phyloP scores from a whole-genome alignment of 2,329 filamentous ascomycete species.

The Phaeosphaeriaceae sp. region DNA sequence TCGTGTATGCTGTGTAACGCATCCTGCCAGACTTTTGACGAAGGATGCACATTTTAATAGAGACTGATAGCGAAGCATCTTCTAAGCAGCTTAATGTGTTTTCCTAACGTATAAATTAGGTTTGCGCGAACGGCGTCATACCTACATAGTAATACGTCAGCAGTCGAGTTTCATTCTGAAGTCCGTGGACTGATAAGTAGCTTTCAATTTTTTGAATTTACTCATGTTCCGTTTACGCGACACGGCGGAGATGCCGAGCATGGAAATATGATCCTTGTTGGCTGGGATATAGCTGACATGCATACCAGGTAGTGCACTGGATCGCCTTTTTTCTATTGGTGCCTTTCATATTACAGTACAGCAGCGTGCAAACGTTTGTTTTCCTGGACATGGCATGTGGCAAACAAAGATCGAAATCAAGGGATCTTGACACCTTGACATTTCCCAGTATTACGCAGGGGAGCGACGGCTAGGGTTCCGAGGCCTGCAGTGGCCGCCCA shows the following conservation, averaged over 20 bases:
- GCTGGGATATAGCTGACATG: too few species aligned
- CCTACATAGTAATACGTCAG: too few species aligned
- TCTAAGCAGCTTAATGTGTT: too few species aligned
- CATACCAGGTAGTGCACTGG: neutral
- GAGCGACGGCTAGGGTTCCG: conserved; percentile 13
- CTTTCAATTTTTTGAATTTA: neutral
- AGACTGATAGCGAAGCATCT: too few species aligned
- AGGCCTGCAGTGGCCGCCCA: conserved; percentile 18
- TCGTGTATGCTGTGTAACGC: neutral
- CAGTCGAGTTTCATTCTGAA: too few species aligned
- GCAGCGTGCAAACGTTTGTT: neutral
- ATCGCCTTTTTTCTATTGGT: neutral
- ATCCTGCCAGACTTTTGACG: too few species aligned
- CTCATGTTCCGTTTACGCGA: neutral
- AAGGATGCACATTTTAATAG: too few species aligned
- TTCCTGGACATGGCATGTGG: neutral
- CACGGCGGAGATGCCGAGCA: neutral
- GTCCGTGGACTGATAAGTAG: too few species aligned
- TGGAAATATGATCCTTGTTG: conserved; percentile 1
- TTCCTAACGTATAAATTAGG: too few species aligned
- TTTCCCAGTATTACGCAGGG: conserved; percentile 9
- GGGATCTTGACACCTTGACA: conserved; percentile 1
- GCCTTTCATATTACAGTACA: neutral
- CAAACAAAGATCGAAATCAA: conserved; percentile 5
- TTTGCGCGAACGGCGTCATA: too few species aligned